A percentile compares a stretch with the other conserved stretches of the same genome.
Conservation (phyloP, 2,329 filamentous ascomycete species). For the Zasmidium cellare region DNA sequence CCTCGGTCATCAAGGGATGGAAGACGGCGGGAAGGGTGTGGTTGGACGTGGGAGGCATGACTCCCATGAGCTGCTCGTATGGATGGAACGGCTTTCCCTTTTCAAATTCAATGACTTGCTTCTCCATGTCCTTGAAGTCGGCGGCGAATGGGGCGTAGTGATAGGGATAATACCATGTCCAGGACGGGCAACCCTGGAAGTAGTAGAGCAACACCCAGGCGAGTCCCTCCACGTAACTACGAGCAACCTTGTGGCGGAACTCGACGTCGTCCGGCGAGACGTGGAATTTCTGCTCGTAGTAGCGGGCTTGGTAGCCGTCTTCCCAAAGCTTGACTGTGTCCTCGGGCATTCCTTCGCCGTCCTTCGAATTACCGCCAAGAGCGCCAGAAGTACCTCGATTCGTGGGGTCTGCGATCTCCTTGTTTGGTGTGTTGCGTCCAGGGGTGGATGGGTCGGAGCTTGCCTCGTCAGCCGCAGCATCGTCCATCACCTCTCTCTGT, state of each 20-base stretch:
- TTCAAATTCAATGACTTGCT: conserved; percentile 78
- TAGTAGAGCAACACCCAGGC: conserved; percentile 97
- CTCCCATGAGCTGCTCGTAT: conserved; percentile 98
- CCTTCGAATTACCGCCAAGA: conserved; percentile 46
- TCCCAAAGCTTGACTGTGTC: conserved; percentile 94
- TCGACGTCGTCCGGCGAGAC: conserved; percentile 77
- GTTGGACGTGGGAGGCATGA: conserved; percentile 88
- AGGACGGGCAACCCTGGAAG: conserved; percentile 95
- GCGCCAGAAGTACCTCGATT: conserved; percentile 32
- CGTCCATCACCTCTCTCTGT: conserved; percentile 71
- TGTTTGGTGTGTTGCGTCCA: conserved; percentile 57
- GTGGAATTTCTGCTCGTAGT: conserved; percentile 95
- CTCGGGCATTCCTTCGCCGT: conserved; percentile 62
- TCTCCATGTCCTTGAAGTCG: conserved; percentile 81
- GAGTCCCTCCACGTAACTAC: conserved; percentile 90
- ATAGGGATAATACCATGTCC: conserved; percentile 99
- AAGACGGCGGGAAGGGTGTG: conserved; percentile 88
- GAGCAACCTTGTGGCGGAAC: conserved; percentile 85
- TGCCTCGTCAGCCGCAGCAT: conserved; percentile 44
- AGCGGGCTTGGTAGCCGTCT: conserved; percentile 88
- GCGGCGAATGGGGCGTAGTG: conserved; percentile 97
- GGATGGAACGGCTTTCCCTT: conserved; percentile 84
- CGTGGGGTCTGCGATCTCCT: conserved; percentile 31
- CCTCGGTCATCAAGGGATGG: conserved; percentile 84
- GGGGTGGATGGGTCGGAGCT: conserved; percentile 49